Evolutionary conservation across 768 basidiomycete genomes (phyloP).

Genomic region (Auriscalpium vulgare): DNA sequence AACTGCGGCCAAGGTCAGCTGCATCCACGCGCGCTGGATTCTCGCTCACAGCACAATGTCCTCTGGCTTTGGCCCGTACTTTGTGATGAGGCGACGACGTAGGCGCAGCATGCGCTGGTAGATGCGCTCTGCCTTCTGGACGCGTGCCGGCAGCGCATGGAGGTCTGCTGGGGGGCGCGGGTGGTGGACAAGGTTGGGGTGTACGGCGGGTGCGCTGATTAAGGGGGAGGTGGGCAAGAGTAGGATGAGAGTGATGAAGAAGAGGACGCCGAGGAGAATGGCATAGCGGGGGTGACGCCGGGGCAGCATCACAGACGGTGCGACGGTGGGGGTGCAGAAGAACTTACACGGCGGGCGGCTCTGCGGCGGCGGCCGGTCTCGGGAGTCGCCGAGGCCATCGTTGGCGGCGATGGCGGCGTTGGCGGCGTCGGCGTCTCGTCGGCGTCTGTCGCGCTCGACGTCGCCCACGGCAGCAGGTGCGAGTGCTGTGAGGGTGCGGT

Average conservation of each 20-base stretch:
- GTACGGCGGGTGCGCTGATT: not conserved
- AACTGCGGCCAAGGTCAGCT: not conserved
- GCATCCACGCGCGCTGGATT: not conserved
- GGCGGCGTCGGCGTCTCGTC: not conserved
- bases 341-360: not conserved
- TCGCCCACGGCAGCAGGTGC: no score
- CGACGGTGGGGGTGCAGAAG: not conserved
- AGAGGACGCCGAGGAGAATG: constrained; percentile 9
- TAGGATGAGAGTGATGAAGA: constrained; percentile 8
- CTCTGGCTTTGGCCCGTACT: constrained; percentile 8
- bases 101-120: constrained; percentile 11
- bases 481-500: no score
- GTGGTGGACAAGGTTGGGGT: not conserved
- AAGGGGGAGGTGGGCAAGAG: constrained; percentile 4
- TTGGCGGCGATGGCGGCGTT: not conserved
- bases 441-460: no score
- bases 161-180: not conserved
- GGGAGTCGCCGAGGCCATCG: not conserved
- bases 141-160: constrained; percentile 1
- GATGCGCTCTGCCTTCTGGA: constrained; percentile 9
- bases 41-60: constrained; percentile 7
- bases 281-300: constrained; percentile 14
- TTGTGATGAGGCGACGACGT: constrained; percentile 10
- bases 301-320: not conserved
- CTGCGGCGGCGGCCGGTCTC: not conserved